Percentiles rank a stretch among this genome's conserved stretches.
Evolutionary conservation across 2,329 filamentous ascomycete species (phyloP).

Genomic region (Dactylellina leptospora): DNA sequence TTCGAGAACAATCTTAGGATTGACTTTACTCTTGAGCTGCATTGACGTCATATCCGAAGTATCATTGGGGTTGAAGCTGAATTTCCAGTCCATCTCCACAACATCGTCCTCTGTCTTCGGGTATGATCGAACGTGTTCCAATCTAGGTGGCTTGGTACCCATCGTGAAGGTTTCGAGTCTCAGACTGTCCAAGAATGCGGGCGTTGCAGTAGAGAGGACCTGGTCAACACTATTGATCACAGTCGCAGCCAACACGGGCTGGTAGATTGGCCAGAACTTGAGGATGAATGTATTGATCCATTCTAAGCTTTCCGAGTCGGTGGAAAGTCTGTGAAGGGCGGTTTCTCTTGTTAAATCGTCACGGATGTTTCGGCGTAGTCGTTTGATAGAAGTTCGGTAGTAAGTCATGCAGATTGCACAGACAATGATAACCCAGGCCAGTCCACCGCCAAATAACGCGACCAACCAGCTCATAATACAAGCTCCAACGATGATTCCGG

Average conservation of each 20-base stretch:
- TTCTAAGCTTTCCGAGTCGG: slow-evolving; percentile 88
- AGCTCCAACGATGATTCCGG: slow-evolving; percentile 90
- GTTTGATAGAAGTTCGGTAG: slow-evolving; percentile 92
- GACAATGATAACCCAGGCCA: slow-evolving; percentile 91
- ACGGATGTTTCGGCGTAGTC: slow-evolving; percentile 92
- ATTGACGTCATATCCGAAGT: slow-evolving; percentile 86
- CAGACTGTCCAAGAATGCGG: slow-evolving; percentile 90
- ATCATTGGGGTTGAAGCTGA: slow-evolving; percentile 98
- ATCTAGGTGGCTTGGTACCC: slow-evolving; percentile 90
- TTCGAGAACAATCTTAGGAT: slow-evolving; percentile 94
- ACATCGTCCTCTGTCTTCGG: slow-evolving; percentile 94
- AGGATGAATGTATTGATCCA: slow-evolving; percentile 99
- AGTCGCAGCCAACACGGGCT: slow-evolving; percentile 88
- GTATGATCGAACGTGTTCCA: slow-evolving; percentile 98
- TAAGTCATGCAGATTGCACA: slow-evolving; percentile 94
- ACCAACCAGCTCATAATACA: slow-evolving; percentile 90
- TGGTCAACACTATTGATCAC: slow-evolving; percentile 95
- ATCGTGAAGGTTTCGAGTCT: slow-evolving; percentile 93
- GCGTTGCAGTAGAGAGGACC: slow-evolving; percentile 89
- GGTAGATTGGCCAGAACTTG: slow-evolving; percentile 99
- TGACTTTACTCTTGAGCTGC: slow-evolving; percentile 93
- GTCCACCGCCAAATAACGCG: slow-evolving; percentile 85
- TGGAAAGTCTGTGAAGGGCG: slow-evolving; percentile 85
- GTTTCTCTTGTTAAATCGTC: slow-evolving; percentile 92
- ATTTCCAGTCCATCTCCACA: slow-evolving; percentile 99